Percentiles rank a stretch among this genome's conserved stretches.
phyloP scores from a whole-genome alignment of 768 basidiomycete genomes.

The Hebeloma cylindrosporum region DNA sequence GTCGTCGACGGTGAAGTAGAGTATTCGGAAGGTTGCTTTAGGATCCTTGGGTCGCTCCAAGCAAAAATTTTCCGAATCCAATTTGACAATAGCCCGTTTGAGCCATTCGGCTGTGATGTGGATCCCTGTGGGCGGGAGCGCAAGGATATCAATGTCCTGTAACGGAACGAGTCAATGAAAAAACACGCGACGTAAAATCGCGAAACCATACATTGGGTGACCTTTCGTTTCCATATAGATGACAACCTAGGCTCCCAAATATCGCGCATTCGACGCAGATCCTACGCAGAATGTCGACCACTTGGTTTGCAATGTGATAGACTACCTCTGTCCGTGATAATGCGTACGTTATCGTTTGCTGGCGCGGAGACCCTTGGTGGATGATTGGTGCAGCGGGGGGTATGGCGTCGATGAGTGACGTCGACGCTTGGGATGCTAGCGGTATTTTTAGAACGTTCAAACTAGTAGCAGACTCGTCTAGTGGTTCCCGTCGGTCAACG shows the following conservation, averaged over 20 bases:
- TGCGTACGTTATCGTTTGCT: background rate
- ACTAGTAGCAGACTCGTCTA: too few relatives aligned
- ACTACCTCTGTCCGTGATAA: constrained; percentile 8
- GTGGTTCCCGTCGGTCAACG: too few relatives aligned
- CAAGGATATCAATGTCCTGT: constrained; percentile 43
- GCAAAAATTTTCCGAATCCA: constrained; percentile 34
- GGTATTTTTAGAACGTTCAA: too few relatives aligned
- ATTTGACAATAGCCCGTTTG: constrained; percentile 31
- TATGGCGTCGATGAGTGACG: too few relatives aligned
- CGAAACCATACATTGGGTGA: constrained; percentile 33
- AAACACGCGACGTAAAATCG: background rate
- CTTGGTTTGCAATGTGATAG: constrained; percentile 17
- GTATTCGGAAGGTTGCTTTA: constrained; percentile 35
- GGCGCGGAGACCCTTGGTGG: background rate
- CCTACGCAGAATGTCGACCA: constrained; percentile 27
- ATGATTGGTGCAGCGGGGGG: too few relatives aligned
- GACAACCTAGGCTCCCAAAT: constrained; percentile 41
- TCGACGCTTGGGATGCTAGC: too few relatives aligned
- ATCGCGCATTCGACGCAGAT: constrained; percentile 31
- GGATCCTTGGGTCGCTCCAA: constrained; percentile 37
- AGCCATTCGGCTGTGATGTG: constrained; percentile 29
- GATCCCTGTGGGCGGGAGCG: constrained; percentile 21
- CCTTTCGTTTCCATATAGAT: constrained; percentile 38
- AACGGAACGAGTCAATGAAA: background rate
- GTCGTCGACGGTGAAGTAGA: constrained; percentile 33